Conservation (phyloP, 805 yeast species). For the Candida odintsovae region DNA sequence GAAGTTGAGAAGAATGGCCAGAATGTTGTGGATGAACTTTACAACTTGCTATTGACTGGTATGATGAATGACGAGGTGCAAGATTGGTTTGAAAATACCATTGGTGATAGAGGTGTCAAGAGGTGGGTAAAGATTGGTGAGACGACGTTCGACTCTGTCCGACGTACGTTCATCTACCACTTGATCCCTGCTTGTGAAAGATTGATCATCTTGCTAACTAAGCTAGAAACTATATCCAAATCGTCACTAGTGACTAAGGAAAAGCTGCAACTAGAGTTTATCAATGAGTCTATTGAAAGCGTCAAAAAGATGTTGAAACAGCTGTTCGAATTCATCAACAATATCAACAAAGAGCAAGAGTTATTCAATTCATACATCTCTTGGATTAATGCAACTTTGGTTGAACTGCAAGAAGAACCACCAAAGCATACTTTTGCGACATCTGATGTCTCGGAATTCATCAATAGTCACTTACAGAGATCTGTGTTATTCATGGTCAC, state of each 20-base stretch:
- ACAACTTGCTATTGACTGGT: slow-evolving; percentile 48
- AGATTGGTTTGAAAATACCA: slow-evolving; percentile 57
- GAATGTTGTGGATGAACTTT: slow-evolving; percentile 34
- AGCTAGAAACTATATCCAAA: slow-evolving; percentile 33
- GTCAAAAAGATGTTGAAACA: slow-evolving; percentile 23
- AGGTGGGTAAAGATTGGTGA: slow-evolving; percentile 48
- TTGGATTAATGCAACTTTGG: slow-evolving; percentile 33
- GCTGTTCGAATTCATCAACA: slow-evolving; percentile 33
- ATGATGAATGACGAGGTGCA: slow-evolving; percentile 41
- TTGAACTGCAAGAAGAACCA: slow-evolving; percentile 24
- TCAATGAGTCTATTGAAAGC: slow-evolving; percentile 8
- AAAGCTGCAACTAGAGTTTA: slow-evolving; percentile 3
- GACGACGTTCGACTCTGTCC: slow-evolving; percentile 42
- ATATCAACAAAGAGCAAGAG: slow-evolving; percentile 40
- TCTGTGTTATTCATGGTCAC: slow-evolving; percentile 16
- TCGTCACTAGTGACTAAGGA: slow-evolving; percentile 20
- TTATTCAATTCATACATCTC: slow-evolving; percentile 36
- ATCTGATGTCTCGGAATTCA: slow-evolving; percentile 23
- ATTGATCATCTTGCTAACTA: slow-evolving; percentile 39
- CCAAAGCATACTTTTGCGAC: slow-evolving; percentile 13
- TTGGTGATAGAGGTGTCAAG: slow-evolving; percentile 62
- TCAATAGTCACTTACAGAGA: slow-evolving; percentile 20
- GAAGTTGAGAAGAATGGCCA: slow-evolving; percentile 25
- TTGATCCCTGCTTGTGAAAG: slow-evolving; percentile 54
- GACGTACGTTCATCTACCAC: slow-evolving; percentile 42